phyloP scores from a whole-genome alignment of 2,329 filamentous ascomycete genomes.

The Sporothrix euskadiensis region DNA sequence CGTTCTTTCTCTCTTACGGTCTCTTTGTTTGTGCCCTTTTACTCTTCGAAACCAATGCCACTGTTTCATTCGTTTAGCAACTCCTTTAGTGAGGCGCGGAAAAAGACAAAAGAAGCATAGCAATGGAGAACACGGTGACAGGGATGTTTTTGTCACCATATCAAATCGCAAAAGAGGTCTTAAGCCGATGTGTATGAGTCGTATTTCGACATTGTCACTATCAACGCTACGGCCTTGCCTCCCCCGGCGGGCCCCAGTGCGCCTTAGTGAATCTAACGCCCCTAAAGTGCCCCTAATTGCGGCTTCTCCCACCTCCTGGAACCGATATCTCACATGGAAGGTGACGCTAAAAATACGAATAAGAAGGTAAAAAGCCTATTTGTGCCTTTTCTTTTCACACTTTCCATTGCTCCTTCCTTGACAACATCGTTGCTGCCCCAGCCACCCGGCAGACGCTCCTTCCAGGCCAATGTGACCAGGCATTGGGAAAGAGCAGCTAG shows the following conservation, averaged over 20 bases:
- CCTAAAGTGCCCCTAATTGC: conserved; percentile 8
- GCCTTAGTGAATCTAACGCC: neutral
- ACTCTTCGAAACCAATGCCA: conserved; percentile 11
- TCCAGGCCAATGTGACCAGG: neutral
- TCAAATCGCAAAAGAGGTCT: neutral
- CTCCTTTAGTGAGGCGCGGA: neutral
- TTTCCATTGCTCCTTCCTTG: neutral
- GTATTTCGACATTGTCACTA: neutral
- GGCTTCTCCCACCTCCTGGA: conserved; percentile 20
- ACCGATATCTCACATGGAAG: neutral
- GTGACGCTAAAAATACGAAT: neutral
- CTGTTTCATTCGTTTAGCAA: conserved; percentile 22
- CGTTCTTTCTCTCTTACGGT: neutral
- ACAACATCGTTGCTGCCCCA: neutral
- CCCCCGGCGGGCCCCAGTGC: conserved; percentile 1
- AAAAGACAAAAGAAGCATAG: neutral
- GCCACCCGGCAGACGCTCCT: conserved; percentile 18
- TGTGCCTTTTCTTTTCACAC: neutral
- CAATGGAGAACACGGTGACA: neutral
- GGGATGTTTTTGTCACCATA: conserved; percentile 4
- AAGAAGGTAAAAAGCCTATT: neutral
- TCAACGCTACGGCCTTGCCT: neutral
- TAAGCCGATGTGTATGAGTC: neutral
- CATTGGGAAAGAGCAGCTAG: neutral
- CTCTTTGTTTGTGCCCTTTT: neutral